phyloP scores from a whole-genome alignment of 108 stramenopile species.

The Discostella stelligeroides region DNA sequence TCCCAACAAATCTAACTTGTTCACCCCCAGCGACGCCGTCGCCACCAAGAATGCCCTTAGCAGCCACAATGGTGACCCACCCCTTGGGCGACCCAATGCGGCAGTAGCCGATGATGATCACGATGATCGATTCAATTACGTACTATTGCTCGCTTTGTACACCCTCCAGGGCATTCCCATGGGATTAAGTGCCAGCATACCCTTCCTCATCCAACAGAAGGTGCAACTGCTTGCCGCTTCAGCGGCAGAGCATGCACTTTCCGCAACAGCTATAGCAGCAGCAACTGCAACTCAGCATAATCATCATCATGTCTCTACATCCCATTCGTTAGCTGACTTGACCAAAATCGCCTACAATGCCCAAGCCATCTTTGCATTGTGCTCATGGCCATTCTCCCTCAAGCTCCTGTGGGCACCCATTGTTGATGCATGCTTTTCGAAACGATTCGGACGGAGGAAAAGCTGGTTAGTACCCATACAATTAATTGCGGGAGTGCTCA shows the following conservation, averaged over 20 bases:
- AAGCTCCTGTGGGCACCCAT: conserved; percentile 99
- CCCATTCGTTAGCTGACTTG: conserved; percentile 47
- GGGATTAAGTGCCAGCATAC: conserved; percentile 96
- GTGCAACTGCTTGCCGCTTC: conserved; percentile 64
- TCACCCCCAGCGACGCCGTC: conserved; percentile 31
- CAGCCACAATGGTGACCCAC: neutral
- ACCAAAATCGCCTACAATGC: conserved; percentile 87
- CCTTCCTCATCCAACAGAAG: conserved; percentile 96
- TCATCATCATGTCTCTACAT: conserved; percentile 4
- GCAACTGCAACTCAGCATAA: conserved; percentile 39
- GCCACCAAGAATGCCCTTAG: neutral
- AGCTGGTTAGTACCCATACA: conserved; percentile 98
- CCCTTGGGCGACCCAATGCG: conserved; percentile 4
- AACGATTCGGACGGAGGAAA: conserved; percentile 92
- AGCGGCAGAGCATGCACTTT: conserved; percentile 39
- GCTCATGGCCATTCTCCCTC: conserved; percentile 95
- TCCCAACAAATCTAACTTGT: conserved; percentile 29
- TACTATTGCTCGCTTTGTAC: conserved; percentile 92
- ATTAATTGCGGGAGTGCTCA: conserved; percentile 85
- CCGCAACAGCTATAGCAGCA: conserved; percentile 34
- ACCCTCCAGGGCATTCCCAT: conserved; percentile 99
- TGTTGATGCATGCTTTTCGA: conserved; percentile 94
- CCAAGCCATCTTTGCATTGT: conserved; percentile 96
- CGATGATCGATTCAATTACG: conserved; percentile 84
- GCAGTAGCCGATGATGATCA: conserved; percentile 34